Conservation (phyloP, 345 rosid species). For the Aurinia saxatilis region DNA sequence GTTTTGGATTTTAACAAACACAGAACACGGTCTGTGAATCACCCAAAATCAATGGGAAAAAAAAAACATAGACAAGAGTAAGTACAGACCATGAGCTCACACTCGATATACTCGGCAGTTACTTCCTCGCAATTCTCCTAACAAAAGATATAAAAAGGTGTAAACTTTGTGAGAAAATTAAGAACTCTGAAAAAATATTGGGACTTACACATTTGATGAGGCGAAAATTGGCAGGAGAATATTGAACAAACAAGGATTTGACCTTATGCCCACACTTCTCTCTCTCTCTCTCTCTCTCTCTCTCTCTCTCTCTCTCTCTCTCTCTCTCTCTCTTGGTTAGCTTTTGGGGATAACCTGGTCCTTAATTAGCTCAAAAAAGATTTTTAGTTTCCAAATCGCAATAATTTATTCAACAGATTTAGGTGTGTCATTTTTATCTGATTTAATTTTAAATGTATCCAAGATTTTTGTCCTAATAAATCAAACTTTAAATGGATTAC, state of each 20-base stretch:
- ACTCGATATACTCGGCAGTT: slow-evolving; percentile 75
- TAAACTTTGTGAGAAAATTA: neutral
- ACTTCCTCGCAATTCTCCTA: slow-evolving; percentile 62
- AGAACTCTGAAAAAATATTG: neutral
- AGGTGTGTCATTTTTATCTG: too few relatives aligned
- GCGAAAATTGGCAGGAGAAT: slow-evolving; percentile 67
- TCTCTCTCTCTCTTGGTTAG: neutral
- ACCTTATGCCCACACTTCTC: slow-evolving; percentile 55
- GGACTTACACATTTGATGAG: slow-evolving; percentile 70
- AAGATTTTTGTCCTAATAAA: too few relatives aligned
- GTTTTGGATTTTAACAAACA: too few relatives aligned
- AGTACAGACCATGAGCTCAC: slow-evolving; percentile 71
- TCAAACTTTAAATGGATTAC: too few relatives aligned
- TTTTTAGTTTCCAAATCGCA: too few relatives aligned
- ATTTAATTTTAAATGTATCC: too few relatives aligned
- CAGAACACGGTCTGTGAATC: too few relatives aligned
- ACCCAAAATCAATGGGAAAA: neutral
- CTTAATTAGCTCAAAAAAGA: too few relatives aligned
- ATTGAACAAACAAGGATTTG: slow-evolving; percentile 53
- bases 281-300: too few relatives aligned
- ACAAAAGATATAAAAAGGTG: neutral
- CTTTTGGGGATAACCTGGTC: too few relatives aligned
- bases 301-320: neutral
- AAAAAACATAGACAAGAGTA: neutral
- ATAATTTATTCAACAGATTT: too few relatives aligned